These are phyloP conservation scores for Gremmenia infestans DNA, from an alignment of 2,329 filamentous ascomycete species.

Conservation along the genomic window DNA sequence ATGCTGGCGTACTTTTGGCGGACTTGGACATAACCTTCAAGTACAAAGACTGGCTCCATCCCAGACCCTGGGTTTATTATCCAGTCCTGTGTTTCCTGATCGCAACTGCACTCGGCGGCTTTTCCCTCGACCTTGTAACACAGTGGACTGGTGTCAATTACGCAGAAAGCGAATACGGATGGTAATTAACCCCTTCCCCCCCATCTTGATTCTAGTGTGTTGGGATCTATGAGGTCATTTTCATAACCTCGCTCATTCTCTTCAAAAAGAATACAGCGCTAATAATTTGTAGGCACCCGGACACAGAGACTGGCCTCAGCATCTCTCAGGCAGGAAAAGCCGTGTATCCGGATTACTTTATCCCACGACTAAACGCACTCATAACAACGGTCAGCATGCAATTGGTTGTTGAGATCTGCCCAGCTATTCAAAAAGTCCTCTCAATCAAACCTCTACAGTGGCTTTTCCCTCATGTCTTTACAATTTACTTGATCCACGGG, in stretches of 20 bases:
- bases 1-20: slow-evolving; percentile 40
- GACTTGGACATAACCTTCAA: slow-evolving; percentile 44
- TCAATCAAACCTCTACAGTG: slow-evolving; percentile 36
- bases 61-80: slow-evolving; percentile 34
- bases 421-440: slow-evolving; percentile 37
- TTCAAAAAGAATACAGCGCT: no score
- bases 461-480: slow-evolving; percentile 45
- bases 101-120: slow-evolving; percentile 12
- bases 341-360: slow-evolving; percentile 39
- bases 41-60: slow-evolving; percentile 36
- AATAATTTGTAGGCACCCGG: slow-evolving; percentile 31
- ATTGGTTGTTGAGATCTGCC: slow-evolving; percentile 32
- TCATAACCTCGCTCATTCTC: no score
- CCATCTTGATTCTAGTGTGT: no score
- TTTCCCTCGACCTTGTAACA: slow-evolving; percentile 14
- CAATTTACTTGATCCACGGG: slow-evolving; percentile 44
- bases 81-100: slow-evolving; percentile 20
- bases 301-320: slow-evolving; percentile 34
- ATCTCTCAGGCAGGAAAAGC: slow-evolving; percentile 31
- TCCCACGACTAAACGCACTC: slow-evolving; percentile 39
- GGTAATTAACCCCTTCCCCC: slow-evolving; percentile 9
- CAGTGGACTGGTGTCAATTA: slow-evolving; percentile 13
- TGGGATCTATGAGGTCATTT: no score
- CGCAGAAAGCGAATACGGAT: slow-evolving; percentile 36
- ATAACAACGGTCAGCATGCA: slow-evolving; percentile 35